Evolutionary conservation across 192 early-diverging fungal species (phyloP).

Genomic region (Coemansia sp.): DNA sequence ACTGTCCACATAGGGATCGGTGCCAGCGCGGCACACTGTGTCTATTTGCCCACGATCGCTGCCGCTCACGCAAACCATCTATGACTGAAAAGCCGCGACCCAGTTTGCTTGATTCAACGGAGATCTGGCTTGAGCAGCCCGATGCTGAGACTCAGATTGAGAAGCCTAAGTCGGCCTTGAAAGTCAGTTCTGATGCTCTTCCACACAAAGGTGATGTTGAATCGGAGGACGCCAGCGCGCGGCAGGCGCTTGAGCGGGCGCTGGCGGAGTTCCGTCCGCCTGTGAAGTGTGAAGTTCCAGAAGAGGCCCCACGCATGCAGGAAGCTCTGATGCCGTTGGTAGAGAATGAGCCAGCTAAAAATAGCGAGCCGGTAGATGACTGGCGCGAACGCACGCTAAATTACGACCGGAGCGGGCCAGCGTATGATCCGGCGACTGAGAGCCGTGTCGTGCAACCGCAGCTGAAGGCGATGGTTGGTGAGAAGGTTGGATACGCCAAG

Average conservation of each 20-base stretch:
- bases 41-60: conserved; percentile 9
- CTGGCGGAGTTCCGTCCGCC: too few relatives aligned
- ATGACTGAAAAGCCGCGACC: neutral
- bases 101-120: too few relatives aligned
- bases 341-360: neutral
- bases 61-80: neutral
- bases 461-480: conserved; percentile 33
- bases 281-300: too few relatives aligned
- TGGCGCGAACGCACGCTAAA: conserved; percentile 43
- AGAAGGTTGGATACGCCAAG: conserved; percentile 28
- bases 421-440: conserved; percentile 23
- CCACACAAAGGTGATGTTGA: too few relatives aligned
- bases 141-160: too few relatives aligned
- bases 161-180: too few relatives aligned
- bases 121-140: too few relatives aligned
- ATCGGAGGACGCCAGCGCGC: too few relatives aligned
- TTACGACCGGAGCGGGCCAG: conserved; percentile 23
- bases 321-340: conserved; percentile 1
- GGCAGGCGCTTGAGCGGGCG: too few relatives aligned
- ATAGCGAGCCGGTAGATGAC: conserved; percentile 1
- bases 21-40: conserved; percentile 35
- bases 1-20: conserved; percentile 28
- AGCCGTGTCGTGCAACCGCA: conserved; percentile 10
- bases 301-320: neutral
- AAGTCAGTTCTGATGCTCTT: too few relatives aligned